Percentiles rank a stretch among this genome's conserved stretches.
These are phyloP conservation scores for Saturnispora dispora DNA, from an alignment of 805 yeast species.

Conservation along the genomic window DNA sequence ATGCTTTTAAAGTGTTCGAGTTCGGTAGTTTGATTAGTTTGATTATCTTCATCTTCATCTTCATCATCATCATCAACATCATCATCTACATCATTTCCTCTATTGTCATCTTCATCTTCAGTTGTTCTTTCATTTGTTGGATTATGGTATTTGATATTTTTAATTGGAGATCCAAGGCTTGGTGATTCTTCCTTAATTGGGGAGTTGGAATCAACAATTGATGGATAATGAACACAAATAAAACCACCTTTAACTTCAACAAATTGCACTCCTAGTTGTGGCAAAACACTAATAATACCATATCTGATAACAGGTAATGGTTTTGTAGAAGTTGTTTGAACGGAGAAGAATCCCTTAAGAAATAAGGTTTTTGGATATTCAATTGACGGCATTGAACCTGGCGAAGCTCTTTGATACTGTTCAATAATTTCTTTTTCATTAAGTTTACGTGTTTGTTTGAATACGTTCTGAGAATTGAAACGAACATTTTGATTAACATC, in stretches of 20 bases:
- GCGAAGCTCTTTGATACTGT: constrained; percentile 45
- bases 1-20: constrained; percentile 6
- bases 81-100: constrained; percentile 13
- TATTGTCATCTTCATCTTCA: constrained; percentile 15
- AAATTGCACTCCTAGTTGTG: constrained; percentile 66
- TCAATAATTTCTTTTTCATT: constrained; percentile 40
- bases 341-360: constrained; percentile 88
- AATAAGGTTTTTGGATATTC: constrained; percentile 87
- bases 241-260: constrained; percentile 93
- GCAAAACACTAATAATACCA: constrained; percentile 70
- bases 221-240: constrained; percentile 64
- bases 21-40: background rate
- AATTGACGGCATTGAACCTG: constrained; percentile 85
- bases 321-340: constrained; percentile 89
- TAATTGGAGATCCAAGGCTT: constrained; percentile 4
- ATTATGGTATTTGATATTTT: background rate
- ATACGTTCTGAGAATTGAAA: constrained; percentile 19
- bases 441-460: constrained; percentile 21
- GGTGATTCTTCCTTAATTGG: constrained; percentile 9
- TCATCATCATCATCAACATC: constrained; percentile 14
- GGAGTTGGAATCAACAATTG: constrained; percentile 24
- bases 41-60: constrained; percentile 3
- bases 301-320: constrained; percentile 83
- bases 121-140: background rate
- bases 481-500: constrained; percentile 22